A percentile compares a stretch with the other conserved stretches of the same genome.
Evolutionary conservation across 2,329 filamentous ascomycete species (phyloP).

Genomic region (Graphium sp.): DNA sequence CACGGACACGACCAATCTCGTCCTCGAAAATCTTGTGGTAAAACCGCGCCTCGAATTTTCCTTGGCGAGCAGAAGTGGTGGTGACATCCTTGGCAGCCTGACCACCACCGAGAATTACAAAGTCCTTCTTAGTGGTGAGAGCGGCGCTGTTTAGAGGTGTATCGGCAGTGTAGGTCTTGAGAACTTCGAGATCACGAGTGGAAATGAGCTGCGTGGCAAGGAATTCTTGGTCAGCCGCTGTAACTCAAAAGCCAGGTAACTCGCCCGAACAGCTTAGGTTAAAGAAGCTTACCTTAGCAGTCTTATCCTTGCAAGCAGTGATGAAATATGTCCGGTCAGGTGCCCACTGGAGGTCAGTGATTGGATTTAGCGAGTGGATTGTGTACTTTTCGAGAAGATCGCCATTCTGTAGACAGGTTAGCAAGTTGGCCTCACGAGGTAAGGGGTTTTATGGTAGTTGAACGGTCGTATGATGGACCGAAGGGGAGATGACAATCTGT

Average conservation of each 20-base stretch:
- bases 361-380: constrained; percentile 72
- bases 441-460: no score
- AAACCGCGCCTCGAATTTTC: constrained; percentile 98
- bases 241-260: constrained; percentile 1
- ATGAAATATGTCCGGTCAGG: constrained; percentile 94
- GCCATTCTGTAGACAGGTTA: constrained; percentile 17
- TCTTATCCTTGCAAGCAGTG: constrained; percentile 96
- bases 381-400: constrained; percentile 12
- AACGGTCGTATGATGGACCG: no score
- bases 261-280: neutral
- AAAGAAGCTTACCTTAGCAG: constrained; percentile 51
- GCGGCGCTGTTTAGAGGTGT: constrained; percentile 92
- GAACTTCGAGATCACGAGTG: constrained; percentile 68
- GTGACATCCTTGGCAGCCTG: constrained; percentile 99
- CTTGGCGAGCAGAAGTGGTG: constrained; percentile 80
- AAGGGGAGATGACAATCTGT: constrained; percentile 13
- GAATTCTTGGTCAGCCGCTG: no score
- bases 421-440: no score
- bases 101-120: constrained; percentile 92
- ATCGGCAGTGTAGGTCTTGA: constrained; percentile 86
- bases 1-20: constrained; percentile 91
- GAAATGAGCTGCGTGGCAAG: constrained; percentile 48
- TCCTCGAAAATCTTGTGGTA: constrained; percentile 99
- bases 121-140: constrained; percentile 93
- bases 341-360: constrained; percentile 93